Evolutionary conservation across 106 monocot genomes (phyloP).

Genomic region (Acorus gramineus): DNA sequence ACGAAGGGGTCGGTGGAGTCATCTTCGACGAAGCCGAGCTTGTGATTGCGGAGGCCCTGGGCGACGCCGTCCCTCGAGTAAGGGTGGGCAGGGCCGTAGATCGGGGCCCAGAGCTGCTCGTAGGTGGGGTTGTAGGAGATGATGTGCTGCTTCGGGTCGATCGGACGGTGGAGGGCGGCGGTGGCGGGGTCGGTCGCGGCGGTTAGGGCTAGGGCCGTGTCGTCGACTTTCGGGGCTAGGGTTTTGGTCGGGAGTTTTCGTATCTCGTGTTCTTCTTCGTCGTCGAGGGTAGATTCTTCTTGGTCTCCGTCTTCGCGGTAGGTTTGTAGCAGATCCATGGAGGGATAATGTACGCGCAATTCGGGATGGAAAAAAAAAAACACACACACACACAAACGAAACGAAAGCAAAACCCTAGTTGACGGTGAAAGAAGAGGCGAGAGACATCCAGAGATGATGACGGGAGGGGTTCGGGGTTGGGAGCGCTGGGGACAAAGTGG

Average conservation of each 20-base stretch:
- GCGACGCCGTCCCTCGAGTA: constrained; percentile 66
- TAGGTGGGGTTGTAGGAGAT: constrained; percentile 82
- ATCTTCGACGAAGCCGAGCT: constrained; percentile 95
- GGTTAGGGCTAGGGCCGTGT: constrained; percentile 68
- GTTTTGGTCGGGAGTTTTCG: constrained; percentile 42
- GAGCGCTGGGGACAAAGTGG: too few relatives aligned
- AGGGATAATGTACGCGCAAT: too few relatives aligned
- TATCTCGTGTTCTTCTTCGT: background rate
- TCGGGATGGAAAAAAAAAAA: background rate
- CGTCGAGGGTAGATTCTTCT: background rate
- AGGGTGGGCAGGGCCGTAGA: constrained; percentile 77
- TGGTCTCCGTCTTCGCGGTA: constrained; percentile 16
- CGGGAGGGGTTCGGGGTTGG: too few relatives aligned
- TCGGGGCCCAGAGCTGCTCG: constrained; percentile 97
- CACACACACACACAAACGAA: background rate
- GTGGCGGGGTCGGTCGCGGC: constrained; percentile 16
- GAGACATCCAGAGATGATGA: too few relatives aligned
- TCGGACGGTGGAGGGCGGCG: constrained; percentile 35
- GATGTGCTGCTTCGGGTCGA: constrained; percentile 67
- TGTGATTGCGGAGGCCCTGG: constrained; percentile 91
- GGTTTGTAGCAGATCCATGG: constrained; percentile 44
- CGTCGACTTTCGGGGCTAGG: constrained; percentile 71
- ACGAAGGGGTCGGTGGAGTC: constrained; percentile 88
- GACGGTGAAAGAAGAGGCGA: too few relatives aligned
- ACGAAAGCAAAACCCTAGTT: too few relatives aligned